phyloP scores from a whole-genome alignment of 2,329 filamentous ascomycete genomes.

The Trichophyton schoenleinii region DNA sequence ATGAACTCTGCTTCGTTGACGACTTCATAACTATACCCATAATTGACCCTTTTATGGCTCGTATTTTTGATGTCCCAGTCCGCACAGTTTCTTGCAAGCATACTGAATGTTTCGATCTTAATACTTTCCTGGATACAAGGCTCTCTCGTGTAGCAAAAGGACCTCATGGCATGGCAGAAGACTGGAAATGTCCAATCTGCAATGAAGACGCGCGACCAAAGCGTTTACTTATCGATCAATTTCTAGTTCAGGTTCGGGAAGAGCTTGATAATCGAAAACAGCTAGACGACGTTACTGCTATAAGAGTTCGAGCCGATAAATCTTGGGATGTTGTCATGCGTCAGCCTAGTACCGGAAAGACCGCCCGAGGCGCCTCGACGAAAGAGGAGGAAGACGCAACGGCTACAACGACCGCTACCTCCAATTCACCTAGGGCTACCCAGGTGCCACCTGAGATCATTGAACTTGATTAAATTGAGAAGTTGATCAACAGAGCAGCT shows the following conservation, averaged over 20 bases:
- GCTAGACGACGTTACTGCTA: constrained; percentile 44
- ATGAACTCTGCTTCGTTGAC: constrained; percentile 50
- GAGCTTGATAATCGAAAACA: constrained; percentile 40
- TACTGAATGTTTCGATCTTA: constrained; percentile 79
- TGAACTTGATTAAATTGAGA: constrained; percentile 11
- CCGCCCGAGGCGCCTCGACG: not conserved
- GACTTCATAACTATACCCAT: constrained; percentile 50
- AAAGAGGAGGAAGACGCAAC: not conserved
- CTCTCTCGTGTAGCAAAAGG: constrained; percentile 29
- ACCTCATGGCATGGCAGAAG: constrained; percentile 26
- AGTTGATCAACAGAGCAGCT: not conserved
- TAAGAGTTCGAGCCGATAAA: constrained; percentile 52
- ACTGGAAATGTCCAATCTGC: constrained; percentile 83
- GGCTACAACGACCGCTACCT: not conserved
- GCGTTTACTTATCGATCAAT: constrained; percentile 59
- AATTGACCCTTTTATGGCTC: constrained; percentile 53
- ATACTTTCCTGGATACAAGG: constrained; percentile 63
- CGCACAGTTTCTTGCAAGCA: constrained; percentile 60
- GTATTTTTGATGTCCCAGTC: constrained; percentile 57
- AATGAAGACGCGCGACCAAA: constrained; percentile 61
- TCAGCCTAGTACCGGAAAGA: not conserved
- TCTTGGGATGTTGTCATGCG: constrained; percentile 46
- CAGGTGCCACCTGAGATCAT: constrained; percentile 10
- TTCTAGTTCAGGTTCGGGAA: constrained; percentile 51
- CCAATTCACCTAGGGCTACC: not conserved